These are phyloP conservation scores for Flaveria sonorensis DNA, from an alignment of 129 eudicot genomes.

Conservation along the genomic window DNA sequence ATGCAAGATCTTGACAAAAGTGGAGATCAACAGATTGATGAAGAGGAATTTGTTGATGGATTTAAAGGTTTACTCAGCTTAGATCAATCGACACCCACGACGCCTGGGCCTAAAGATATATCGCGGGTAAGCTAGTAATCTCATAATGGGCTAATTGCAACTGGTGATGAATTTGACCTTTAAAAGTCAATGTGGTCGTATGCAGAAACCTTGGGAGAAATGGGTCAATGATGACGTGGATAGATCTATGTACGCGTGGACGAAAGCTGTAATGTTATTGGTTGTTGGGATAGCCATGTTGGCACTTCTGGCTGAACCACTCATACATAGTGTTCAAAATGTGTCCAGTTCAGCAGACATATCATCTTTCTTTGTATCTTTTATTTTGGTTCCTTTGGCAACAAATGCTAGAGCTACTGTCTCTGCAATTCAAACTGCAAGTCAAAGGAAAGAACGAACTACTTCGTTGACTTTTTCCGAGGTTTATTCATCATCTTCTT, in stretches of 20 bases:
- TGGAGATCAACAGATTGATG: conserved; percentile 52
- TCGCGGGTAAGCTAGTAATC: conserved; percentile 43
- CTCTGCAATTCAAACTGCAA: conserved; percentile 53
- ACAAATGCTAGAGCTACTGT: conserved; percentile 64
- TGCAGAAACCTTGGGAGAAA: conserved; percentile 53
- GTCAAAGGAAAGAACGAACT: conserved; percentile 50
- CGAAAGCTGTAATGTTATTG: conserved; percentile 53
- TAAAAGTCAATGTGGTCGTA: neutral
- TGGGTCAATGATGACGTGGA: conserved; percentile 40
- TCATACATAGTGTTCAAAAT: conserved; percentile 63
- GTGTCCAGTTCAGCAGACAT: conserved; percentile 54
- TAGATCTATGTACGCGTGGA: conserved; percentile 49
- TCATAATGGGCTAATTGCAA: conserved; percentile 4
- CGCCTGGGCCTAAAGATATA: conserved; percentile 34
- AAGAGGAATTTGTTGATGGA: conserved; percentile 65
- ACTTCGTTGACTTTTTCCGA: conserved; percentile 78
- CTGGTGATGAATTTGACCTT: neutral
- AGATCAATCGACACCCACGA: conserved; percentile 33
- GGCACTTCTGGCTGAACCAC: conserved; percentile 73
- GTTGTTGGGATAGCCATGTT: conserved; percentile 53
- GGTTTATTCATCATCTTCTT: conserved; percentile 44
- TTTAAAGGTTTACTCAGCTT: conserved; percentile 49
- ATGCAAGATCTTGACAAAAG: conserved; percentile 64
- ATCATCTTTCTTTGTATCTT: conserved; percentile 63
- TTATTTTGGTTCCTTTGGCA: conserved; percentile 65